A percentile compares a stretch with the other conserved stretches of the same genome.
Evolutionary conservation across 495 filamentous ascomycete genomes (phyloP).

Genomic region (Gamarada debralockiae): DNA sequence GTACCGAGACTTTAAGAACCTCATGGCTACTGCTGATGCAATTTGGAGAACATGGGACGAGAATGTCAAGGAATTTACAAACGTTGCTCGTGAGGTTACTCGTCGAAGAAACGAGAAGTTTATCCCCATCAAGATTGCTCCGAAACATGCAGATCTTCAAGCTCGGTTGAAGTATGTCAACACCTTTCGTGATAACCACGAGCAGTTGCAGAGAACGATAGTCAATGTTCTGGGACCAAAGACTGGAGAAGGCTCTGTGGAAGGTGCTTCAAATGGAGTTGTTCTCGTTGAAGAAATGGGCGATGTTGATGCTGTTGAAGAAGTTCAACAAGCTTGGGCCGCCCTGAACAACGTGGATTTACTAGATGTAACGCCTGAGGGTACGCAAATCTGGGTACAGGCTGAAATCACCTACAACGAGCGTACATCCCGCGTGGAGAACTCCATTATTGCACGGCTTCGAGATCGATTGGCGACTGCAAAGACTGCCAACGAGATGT

Average conservation of each 20-base stretch:
- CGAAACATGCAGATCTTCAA: slow-evolving; percentile 80
- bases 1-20: slow-evolving; percentile 79
- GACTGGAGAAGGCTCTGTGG: slow-evolving; percentile 41
- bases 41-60: slow-evolving; percentile 95
- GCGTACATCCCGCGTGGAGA: slow-evolving; percentile 92
- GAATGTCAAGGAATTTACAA: slow-evolving; percentile 94
- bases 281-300: slow-evolving; percentile 89
- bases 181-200: slow-evolving; percentile 92
- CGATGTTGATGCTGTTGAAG: slow-evolving; percentile 96
- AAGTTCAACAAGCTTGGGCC: slow-evolving; percentile 90
- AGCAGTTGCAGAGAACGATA: slow-evolving; percentile 94
- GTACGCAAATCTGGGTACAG: slow-evolving; percentile 84
- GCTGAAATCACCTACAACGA: slow-evolving; percentile 96
- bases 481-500: slow-evolving; percentile 98
- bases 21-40: slow-evolving; percentile 76
- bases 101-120: slow-evolving; percentile 91
- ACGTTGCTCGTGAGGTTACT: slow-evolving; percentile 90
- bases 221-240: slow-evolving; percentile 87
- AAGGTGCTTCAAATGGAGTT: slow-evolving; percentile 52
- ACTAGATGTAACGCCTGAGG: slow-evolving; percentile 83
- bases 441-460: slow-evolving; percentile 94
- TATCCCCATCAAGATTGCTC: slow-evolving; percentile 92
- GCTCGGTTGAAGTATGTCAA: slow-evolving; percentile 88
- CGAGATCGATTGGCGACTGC: slow-evolving; percentile 91
- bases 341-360: slow-evolving; percentile 92